phyloP scores from a whole-genome alignment of 2,329 filamentous ascomycete genomes.

The Botrytis squamosa region DNA sequence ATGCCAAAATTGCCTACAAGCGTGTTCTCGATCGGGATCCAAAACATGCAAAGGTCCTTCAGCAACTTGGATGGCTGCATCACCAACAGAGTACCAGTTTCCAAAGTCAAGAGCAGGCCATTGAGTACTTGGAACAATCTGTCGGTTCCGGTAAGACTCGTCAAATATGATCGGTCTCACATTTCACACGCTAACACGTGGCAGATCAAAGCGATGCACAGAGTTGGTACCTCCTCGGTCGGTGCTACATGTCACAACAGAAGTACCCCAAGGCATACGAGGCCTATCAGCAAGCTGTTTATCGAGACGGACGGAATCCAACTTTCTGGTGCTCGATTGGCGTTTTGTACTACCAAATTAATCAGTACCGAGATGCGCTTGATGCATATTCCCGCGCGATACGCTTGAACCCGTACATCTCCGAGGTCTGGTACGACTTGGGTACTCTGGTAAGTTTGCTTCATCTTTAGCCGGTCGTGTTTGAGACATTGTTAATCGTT shows the following conservation, averaged over 20 bases:
- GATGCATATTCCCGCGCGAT: slow-evolving; percentile 98
- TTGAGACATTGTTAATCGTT: slow-evolving; percentile 32
- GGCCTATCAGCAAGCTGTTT: slow-evolving; percentile 97
- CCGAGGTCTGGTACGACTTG: slow-evolving; percentile 98
- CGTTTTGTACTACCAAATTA: slow-evolving; percentile 98
- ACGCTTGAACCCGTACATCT: slow-evolving; percentile 94
- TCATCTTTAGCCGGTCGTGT: slow-evolving; percentile 26
- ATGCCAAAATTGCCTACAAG: slow-evolving; percentile 87
- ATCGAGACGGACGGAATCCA: slow-evolving; percentile 93
- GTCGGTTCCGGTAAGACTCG: slow-evolving; percentile 75
- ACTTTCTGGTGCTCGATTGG: slow-evolving; percentile 99
- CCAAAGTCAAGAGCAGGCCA: slow-evolving; percentile 89
- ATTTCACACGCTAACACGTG: slow-evolving; percentile 39
- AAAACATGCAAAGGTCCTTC: slow-evolving; percentile 94
- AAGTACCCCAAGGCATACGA: slow-evolving; percentile 99
- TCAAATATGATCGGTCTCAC: slow-evolving; percentile 28
- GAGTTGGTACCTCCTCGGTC: slow-evolving; percentile 96
- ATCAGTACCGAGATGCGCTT: slow-evolving; percentile 95
- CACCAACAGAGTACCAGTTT: slow-evolving; percentile 94
- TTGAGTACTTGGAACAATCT: slow-evolving; percentile 96
- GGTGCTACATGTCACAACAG: slow-evolving; percentile 99
- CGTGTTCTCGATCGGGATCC: slow-evolving; percentile 92
- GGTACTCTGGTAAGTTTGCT: slow-evolving; percentile 77
- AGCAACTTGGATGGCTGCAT: slow-evolving; percentile 96
- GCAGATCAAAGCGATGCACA: slow-evolving; percentile 91